These are phyloP conservation scores for Lentinula boryana DNA, from an alignment of 768 basidiomycete species.

Conservation along the genomic window DNA sequence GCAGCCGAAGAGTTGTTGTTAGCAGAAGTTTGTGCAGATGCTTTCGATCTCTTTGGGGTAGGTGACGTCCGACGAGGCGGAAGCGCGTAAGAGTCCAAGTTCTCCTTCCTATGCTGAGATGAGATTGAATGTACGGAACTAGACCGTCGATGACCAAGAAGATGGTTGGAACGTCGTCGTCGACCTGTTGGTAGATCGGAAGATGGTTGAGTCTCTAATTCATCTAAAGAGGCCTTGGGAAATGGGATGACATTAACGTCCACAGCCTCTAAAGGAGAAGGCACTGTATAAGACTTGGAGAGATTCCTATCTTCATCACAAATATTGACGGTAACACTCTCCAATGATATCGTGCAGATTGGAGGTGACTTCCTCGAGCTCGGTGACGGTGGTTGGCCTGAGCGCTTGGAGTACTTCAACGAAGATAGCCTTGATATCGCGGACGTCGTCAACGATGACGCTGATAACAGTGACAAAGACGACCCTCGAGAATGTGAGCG, in stretches of 20 bases:
- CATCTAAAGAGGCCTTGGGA: not conserved
- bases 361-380: constrained; percentile 1
- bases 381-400: not conserved
- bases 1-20: not conserved
- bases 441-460: constrained; percentile 1
- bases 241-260: constrained; percentile 6
- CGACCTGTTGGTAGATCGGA: not conserved
- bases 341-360: constrained; percentile 4
- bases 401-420: not conserved
- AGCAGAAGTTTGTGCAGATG: not conserved
- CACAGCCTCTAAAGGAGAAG: not conserved
- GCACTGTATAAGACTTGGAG: not conserved
- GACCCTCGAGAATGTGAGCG: constrained; percentile 1
- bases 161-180: constrained; percentile 5
- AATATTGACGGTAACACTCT: constrained; percentile 5
- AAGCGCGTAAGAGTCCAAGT: not conserved
- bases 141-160: constrained; percentile 6
- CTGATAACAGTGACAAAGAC: not conserved
- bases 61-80: not conserved
- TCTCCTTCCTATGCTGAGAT: constrained; percentile 1
- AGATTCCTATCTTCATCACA: not conserved
- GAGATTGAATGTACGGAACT: not conserved
- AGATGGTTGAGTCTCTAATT: not conserved
- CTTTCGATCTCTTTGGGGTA: not conserved
- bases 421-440: not conserved